Evolutionary conservation across 768 basidiomycete genomes (phyloP).

Genomic region (Xerocomus brunneocitrinus): DNA sequence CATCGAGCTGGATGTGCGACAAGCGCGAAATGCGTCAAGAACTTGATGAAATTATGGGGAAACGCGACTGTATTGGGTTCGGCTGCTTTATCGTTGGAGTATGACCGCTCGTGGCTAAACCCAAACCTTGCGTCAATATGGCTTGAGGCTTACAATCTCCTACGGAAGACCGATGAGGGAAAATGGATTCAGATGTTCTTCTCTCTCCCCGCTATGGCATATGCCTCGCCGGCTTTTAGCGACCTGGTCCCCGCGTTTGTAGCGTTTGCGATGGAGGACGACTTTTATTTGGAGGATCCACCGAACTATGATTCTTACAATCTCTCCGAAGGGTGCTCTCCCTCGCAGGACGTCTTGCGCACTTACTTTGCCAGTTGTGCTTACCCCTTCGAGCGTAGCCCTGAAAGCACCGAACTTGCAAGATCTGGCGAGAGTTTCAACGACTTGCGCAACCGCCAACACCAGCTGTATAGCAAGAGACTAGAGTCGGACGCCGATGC

Average conservation of each 20-base stretch:
- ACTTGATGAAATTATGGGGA: not conserved
- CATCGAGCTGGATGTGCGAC: not conserved
- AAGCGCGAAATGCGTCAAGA: not conserved
- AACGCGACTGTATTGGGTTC: not conserved
- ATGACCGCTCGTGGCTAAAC: slow-evolving; percentile 20
- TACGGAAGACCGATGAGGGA: slow-evolving; percentile 3
- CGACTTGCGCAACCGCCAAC: not conserved
- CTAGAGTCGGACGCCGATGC: not conserved
- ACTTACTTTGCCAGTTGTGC: not conserved
- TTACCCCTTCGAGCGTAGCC: not conserved
- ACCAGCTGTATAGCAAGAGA: not conserved
- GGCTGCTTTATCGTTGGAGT: slow-evolving; percentile 4
- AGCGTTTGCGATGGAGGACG: slow-evolving; percentile 22
- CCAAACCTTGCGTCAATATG: slow-evolving; percentile 19
- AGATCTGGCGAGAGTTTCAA: not conserved
- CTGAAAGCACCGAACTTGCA: slow-evolving; percentile 6
- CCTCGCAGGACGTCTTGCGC: not conserved
- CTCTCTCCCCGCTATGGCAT: slow-evolving; percentile 28
- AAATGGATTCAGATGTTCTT: slow-evolving; percentile 20
- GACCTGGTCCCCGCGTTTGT: slow-evolving; percentile 27
- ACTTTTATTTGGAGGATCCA: slow-evolving; percentile 4
- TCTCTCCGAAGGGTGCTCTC: slow-evolving; percentile 7
- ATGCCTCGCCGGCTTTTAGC: slow-evolving; percentile 12
- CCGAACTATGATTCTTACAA: not conserved
- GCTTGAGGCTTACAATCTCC: slow-evolving; percentile 25